A percentile compares a stretch with the other conserved stretches of the same genome.
Conservation (phyloP, 1,139 yeast species). For the Taphrina communis region DNA sequence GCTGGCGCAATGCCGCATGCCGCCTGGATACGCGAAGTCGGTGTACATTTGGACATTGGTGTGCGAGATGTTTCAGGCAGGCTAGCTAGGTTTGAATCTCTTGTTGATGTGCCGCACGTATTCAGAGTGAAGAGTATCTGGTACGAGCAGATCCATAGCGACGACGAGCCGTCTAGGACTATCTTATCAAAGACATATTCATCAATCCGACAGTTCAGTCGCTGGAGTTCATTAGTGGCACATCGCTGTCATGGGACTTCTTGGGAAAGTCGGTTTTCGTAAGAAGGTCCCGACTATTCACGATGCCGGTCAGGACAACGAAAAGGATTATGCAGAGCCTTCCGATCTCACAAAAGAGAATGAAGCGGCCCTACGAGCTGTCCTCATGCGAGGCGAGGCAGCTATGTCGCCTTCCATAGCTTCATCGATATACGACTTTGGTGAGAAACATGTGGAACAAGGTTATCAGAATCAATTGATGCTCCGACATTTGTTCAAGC, state of each 20-base stretch:
- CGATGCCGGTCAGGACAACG: constrained; percentile 9
- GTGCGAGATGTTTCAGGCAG: neutral
- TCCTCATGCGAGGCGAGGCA: constrained; percentile 18
- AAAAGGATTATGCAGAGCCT: constrained; percentile 27
- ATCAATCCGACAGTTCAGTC: no score
- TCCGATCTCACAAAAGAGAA: constrained; percentile 32
- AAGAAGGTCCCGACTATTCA: constrained; percentile 23
- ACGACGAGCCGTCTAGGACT: neutral
- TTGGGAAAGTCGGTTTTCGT: constrained; percentile 34
- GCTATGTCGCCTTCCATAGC: constrained; percentile 19
- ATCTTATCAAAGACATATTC: no score
- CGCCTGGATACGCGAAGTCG: neutral
- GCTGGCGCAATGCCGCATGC: neutral
- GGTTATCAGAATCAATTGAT: constrained; percentile 44
- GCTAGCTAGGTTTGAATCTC: neutral
- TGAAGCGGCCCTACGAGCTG: constrained; percentile 34
- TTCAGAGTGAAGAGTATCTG: no score
- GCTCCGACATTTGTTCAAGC: constrained; percentile 44
- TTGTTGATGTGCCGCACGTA: neutral
- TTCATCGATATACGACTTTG: constrained; percentile 33
- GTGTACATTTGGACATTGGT: neutral
- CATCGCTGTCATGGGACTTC: constrained; percentile 33
- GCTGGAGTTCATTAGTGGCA: neutral
- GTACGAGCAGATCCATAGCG: neutral
- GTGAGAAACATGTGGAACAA: constrained; percentile 33